Evolutionary conservation across 306 rosid genomes (phyloP).

Genomic region (Potentilla sterilis): DNA sequence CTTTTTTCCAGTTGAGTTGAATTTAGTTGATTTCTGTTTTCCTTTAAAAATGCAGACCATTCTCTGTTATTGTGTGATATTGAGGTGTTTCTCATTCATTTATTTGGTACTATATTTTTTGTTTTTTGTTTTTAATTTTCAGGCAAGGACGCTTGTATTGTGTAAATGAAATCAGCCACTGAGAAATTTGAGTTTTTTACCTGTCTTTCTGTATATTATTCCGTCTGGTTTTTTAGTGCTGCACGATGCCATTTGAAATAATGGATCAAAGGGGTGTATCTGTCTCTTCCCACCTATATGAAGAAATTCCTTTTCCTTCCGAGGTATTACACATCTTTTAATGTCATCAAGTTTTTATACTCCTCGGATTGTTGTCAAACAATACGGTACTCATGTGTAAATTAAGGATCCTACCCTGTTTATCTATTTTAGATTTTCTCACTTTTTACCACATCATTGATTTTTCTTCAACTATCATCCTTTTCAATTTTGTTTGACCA

Average conservation of each 20-base stretch:
- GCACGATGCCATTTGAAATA: conserved; percentile 72
- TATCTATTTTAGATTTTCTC: background rate
- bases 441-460: conserved; percentile 6
- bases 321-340: conserved; percentile 45
- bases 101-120: background rate
- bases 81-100: background rate
- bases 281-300: conserved; percentile 59
- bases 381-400: background rate
- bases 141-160: conserved; percentile 36
- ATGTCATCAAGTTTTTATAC: background rate
- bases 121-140: conserved; percentile 14
- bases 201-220: conserved; percentile 4
- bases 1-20: background rate
- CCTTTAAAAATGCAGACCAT: background rate
- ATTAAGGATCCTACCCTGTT: background rate
- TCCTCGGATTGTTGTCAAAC: background rate
- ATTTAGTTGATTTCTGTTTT: conserved; percentile 1
- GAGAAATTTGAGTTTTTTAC: conserved; percentile 23
- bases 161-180: conserved; percentile 26
- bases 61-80: background rate
- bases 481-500: conserved; percentile 39
- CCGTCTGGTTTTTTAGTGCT: conserved; percentile 33
- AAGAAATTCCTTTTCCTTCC: conserved; percentile 53
- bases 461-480: conserved; percentile 17
- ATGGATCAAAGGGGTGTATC: conserved; percentile 62